Evolutionary conservation across 441 rosid genomes (phyloP), one percentile per base, ranked within the genome.

Genomic region (Populus tomentosa): DNA sequence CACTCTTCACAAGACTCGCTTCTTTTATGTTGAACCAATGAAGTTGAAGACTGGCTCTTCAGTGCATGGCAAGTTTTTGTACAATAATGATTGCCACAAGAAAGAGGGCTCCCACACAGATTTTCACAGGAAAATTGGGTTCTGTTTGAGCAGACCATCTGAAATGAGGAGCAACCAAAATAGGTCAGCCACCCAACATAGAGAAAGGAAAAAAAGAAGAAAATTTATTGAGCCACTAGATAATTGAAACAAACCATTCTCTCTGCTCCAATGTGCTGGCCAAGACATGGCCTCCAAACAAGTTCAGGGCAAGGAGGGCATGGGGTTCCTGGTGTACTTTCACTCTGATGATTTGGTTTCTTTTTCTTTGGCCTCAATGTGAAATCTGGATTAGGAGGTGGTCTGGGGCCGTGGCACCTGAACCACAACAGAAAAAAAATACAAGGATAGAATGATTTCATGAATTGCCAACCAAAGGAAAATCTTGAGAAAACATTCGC

Each of bases 271-370:
- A 85, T 74, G 79, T 95, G 99, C 78, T 91, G 82, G 61, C 99
- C 99, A 72, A 93, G 86, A 81, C 98, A 95, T 76, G 93, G 79
- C 80, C 89, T 88, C 96, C 95, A 92, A 79, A 90, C 87, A 80
- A 90, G 91, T 85, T 93, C 99, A 18, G 95, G 94, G 81, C 99
- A 95, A 56, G 89, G 90, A 84, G 93, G 98, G 83, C 98, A 93
- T 24, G 93, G 90, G 74, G 91, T 82, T 75, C 96, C 99, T 13
- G 98, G 94, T 69, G 90, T 90, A 79, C 79, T 53, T 82, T 89
- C 96, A 82, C 38, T 78, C 36, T 71, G 93, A 81, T 72, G 82
- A 86, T 84, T 83, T 73, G 63, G 81, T 84, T 90, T 95, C 87
- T 92, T 95, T 80, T 93, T 95, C 86, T 89, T 93, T 64, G 95